These are phyloP conservation scores for Neckera pumila DNA, from an alignment of 225 moss, liverwort and hornwort genomes.

Conservation along the genomic window DNA sequence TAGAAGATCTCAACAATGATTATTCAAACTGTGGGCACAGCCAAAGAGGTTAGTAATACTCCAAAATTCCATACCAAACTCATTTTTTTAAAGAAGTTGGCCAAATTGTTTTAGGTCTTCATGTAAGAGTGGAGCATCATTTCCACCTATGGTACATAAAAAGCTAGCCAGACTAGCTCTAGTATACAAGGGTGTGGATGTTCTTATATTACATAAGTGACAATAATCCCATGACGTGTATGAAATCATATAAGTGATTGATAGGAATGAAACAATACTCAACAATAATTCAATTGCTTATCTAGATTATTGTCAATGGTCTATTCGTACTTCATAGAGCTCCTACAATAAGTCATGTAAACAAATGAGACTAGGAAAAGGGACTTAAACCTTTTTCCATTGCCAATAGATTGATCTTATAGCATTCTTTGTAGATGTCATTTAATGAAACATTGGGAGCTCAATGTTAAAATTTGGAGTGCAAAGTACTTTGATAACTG, in stretches of 20 bases:
- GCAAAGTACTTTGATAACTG: rapidly evolving
- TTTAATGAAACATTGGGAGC: not conserved
- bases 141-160: rapidly evolving
- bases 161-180: rapidly evolving
- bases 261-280: no score
- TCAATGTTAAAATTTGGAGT: rapidly evolving
- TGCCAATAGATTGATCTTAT: not conserved
- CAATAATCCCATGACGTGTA: not conserved
- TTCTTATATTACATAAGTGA: not conserved
- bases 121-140: not conserved
- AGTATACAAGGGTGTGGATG: not conserved
- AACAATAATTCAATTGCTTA: not conserved
- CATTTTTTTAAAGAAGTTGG: rapidly evolving
- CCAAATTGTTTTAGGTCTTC: not conserved
- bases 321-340: rapidly evolving
- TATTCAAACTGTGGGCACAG: not conserved
- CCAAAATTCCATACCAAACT: not conserved
- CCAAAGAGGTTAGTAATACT: not conserved
- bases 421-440: not conserved
- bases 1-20: not conserved
- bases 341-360: not conserved
- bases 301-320: not conserved
- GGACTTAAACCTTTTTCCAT: no score
- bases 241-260: not conserved
- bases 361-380: not conserved